Percentiles rank a stretch among this genome's conserved stretches.
Conservation (phyloP, 2,329 filamentous ascomycete species). For the Beauveria brongniartii region DNA sequence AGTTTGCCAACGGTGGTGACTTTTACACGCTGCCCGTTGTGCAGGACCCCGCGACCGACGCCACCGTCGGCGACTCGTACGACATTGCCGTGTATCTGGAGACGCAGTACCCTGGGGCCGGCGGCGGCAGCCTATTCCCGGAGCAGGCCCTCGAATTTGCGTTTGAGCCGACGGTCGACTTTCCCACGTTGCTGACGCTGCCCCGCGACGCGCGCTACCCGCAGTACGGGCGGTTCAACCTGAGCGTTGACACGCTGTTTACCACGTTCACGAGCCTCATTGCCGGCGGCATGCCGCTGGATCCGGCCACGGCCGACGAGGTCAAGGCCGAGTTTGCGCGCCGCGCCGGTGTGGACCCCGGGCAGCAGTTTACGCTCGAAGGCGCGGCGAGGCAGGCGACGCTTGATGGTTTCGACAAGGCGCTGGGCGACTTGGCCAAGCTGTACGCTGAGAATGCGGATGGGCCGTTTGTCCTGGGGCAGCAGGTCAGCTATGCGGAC, state of each 20-base stretch:
- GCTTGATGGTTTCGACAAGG: constrained; percentile 30
- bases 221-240: constrained; percentile 44
- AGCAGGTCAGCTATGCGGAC: constrained; percentile 42
- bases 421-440: constrained; percentile 33
- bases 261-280: constrained; percentile 34
- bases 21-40: constrained; percentile 55
- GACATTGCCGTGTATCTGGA: constrained; percentile 57
- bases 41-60: constrained; percentile 32
- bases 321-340: constrained; percentile 39
- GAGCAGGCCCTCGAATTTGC: constrained; percentile 32
- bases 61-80: constrained; percentile 51
- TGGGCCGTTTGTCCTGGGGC: constrained; percentile 43
- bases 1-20: constrained; percentile 46
- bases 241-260: constrained; percentile 46
- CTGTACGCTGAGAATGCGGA: constrained; percentile 28
- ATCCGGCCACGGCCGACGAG: constrained; percentile 37
- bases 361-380: constrained; percentile 33
- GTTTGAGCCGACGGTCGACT: constrained; percentile 16
- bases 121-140: constrained; percentile 41
- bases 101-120: constrained; percentile 37
- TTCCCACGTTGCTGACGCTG: constrained; percentile 30
- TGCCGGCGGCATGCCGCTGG: constrained; percentile 37
- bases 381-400: constrained; percentile 32
- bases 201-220: constrained; percentile 21
- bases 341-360: constrained; percentile 35